Percentiles rank a stretch among this genome's conserved stretches.
phyloP scores from a whole-genome alignment of 1,284 basidiomycete species.

The Meira miltonrushii region DNA sequence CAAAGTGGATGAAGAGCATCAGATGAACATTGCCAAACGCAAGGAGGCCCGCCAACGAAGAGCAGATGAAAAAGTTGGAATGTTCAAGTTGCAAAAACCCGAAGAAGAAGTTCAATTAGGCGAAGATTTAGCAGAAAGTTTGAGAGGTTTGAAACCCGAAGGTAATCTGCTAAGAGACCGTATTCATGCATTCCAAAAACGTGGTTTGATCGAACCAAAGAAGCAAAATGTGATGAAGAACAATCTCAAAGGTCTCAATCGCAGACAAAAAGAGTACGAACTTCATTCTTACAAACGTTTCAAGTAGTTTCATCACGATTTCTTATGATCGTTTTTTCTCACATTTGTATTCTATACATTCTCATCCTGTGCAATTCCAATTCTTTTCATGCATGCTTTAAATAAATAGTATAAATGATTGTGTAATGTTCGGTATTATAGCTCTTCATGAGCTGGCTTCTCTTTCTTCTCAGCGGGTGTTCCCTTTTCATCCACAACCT shows the following conservation, averaged over 20 bases:
- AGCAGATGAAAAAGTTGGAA: slow-evolving; percentile 8
- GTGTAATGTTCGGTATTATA: no score
- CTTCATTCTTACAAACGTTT: slow-evolving; percentile 17
- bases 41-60: not conserved
- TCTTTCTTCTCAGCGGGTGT: no score
- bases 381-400: no score
- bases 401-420: no score
- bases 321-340: not conserved
- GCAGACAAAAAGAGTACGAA: slow-evolving; percentile 14
- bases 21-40: not conserved
- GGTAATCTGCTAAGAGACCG: slow-evolving; percentile 15
- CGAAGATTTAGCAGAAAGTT: slow-evolving; percentile 14
- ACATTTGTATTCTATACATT: not conserved
- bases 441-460: no score
- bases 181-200: slow-evolving; percentile 6
- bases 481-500: no score
- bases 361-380: no score
- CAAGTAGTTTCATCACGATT: slow-evolving; percentile 1
- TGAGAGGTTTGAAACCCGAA: slow-evolving; percentile 14
- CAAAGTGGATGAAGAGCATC: not conserved
- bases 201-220: slow-evolving; percentile 12
- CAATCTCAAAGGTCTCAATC: not conserved
- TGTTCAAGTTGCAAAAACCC: slow-evolving; percentile 7
- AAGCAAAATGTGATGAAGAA: not conserved
- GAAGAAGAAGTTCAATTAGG: slow-evolving; percentile 13